Evolutionary conservation across 2,329 filamentous ascomycete species (phyloP).

Genomic region (Dichotomopilus funicola): DNA sequence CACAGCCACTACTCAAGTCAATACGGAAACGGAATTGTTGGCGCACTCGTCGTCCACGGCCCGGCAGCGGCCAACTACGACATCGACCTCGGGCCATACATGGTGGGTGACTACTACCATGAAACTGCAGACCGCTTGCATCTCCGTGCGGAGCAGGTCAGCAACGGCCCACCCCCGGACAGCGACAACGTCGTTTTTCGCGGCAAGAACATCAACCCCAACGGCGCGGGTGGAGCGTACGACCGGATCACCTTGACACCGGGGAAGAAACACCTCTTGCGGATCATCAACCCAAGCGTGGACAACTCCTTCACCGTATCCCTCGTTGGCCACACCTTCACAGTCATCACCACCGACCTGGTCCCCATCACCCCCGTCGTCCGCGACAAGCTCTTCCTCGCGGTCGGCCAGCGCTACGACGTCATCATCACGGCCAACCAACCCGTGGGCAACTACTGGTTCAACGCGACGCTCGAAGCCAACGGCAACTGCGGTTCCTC

Average conservation of each 20-base stretch:
- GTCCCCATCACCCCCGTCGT: slow-evolving; percentile 45
- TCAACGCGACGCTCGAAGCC: slow-evolving; percentile 31
- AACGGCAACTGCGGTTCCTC: slow-evolving; percentile 28
- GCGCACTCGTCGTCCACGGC: slow-evolving; percentile 45
- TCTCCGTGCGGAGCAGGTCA: slow-evolving; percentile 18
- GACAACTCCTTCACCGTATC: slow-evolving; percentile 44
- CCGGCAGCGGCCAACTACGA: slow-evolving; percentile 46
- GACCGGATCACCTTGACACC: slow-evolving; percentile 30
- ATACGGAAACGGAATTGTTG: slow-evolving; percentile 46
- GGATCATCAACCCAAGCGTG: slow-evolving; percentile 44
- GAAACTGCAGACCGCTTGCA: slow-evolving; percentile 26
- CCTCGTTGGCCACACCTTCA: slow-evolving; percentile 42
- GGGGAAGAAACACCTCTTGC: slow-evolving; percentile 41
- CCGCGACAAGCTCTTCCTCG: slow-evolving; percentile 44
- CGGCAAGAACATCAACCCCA: slow-evolving; percentile 33
- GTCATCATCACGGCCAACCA: slow-evolving; percentile 39
- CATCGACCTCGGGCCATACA: slow-evolving; percentile 44
- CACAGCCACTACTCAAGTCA: slow-evolving; percentile 47
- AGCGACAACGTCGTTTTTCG: slow-evolving; percentile 37
- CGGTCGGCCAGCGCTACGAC: slow-evolving; percentile 42
- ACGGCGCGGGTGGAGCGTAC: slow-evolving; percentile 24
- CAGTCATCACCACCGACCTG: slow-evolving; percentile 45
- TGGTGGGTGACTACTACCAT: slow-evolving; percentile 46
- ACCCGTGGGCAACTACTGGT: slow-evolving; percentile 33
- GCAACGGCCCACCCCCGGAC: slow-evolving; percentile 24